Evolutionary conservation across 192 early-diverging fungal genomes (phyloP).

Genomic region (Coemansia sp.): DNA sequence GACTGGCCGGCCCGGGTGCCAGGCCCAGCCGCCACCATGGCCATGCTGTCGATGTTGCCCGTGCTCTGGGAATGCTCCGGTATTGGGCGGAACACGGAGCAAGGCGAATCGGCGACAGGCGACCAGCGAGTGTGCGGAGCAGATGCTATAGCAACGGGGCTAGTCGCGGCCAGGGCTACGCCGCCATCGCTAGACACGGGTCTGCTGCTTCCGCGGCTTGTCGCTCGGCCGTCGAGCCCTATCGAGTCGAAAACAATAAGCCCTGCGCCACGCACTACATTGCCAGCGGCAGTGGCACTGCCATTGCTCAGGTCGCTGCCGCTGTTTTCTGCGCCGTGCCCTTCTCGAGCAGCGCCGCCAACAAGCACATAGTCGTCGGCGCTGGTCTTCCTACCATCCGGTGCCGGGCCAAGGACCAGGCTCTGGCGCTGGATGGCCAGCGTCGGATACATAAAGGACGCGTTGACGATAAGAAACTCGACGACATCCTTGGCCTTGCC

Average conservation of each 20-base stretch:
- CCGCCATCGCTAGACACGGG: constrained; percentile 33
- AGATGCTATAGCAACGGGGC: constrained; percentile 4
- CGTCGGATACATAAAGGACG: constrained; percentile 22
- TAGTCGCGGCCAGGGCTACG: too few species aligned
- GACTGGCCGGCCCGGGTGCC: background rate
- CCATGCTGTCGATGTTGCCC: background rate
- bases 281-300: background rate
- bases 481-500: constrained; percentile 70
- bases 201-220: background rate
- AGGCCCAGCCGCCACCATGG: too few species aligned
- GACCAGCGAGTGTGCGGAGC: constrained; percentile 13
- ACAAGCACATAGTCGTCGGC: constrained; percentile 11
- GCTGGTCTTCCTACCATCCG: background rate
- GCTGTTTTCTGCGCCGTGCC: background rate
- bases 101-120: constrained; percentile 18
- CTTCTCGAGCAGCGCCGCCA: background rate
- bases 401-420: background rate
- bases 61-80: constrained; percentile 2
- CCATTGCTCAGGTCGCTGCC: background rate
- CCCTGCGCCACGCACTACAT: constrained; percentile 16
- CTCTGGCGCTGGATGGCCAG: background rate
- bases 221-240: constrained; percentile 6
- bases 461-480: constrained; percentile 66
- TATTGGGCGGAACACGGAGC: constrained; percentile 1
- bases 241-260: constrained; percentile 25